These are phyloP conservation scores for Fraxinus xanthoxyloides DNA, from an alignment of 305 asterid species.

Conservation along the genomic window DNA sequence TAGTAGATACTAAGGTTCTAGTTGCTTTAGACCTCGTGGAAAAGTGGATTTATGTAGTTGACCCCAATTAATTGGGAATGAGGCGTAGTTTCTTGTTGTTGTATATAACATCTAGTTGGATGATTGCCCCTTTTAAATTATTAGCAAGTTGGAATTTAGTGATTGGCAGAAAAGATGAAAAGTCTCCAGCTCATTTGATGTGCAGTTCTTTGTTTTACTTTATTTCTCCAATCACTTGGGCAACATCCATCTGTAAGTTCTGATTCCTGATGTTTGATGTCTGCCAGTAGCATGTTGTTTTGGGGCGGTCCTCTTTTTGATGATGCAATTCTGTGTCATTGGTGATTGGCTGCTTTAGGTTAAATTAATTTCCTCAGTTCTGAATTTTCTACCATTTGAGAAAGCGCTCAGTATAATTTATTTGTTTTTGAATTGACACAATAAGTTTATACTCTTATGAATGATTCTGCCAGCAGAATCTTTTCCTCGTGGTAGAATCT, in stretches of 20 bases:
- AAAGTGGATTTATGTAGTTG: background rate
- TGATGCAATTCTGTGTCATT: background rate
- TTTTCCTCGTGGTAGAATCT: background rate
- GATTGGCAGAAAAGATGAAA: background rate
- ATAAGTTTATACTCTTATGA: background rate
- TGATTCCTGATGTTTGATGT: background rate
- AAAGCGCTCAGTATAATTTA: background rate
- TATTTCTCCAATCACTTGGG: background rate
- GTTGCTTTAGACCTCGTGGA: background rate
- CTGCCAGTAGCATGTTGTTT: background rate
- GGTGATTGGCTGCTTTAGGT: background rate
- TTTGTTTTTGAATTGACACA: background rate
- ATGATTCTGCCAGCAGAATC: background rate
- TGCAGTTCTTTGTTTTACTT: background rate
- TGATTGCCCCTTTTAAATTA: background rate
- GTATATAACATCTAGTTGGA: background rate
- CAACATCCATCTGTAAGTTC: background rate
- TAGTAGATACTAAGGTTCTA: background rate
- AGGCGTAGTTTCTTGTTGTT: background rate
- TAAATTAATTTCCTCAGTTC: background rate
- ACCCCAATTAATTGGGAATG: background rate
- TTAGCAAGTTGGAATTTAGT: background rate
- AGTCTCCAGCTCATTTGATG: background rate
- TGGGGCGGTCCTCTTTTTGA: slow-evolving; percentile 10
- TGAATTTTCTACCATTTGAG: background rate